These are phyloP conservation scores for Plasmodium gonderi DNA, from an alignment of 169 alveolate genomes.

Conservation along the genomic window DNA sequence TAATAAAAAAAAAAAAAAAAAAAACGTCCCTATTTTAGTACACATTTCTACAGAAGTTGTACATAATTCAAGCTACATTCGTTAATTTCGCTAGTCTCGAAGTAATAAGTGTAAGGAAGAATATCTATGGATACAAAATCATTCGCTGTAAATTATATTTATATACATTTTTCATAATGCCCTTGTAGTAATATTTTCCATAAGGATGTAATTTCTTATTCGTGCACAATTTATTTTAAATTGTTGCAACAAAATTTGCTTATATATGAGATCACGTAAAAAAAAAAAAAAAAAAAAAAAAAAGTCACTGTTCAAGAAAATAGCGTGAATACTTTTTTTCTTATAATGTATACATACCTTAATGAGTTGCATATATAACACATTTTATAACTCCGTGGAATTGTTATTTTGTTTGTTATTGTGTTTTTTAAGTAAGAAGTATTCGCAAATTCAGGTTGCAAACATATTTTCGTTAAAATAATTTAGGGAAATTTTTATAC, in stretches of 20 bases:
- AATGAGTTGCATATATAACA: not conserved
- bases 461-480: not conserved
- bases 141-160: not conserved
- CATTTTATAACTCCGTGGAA: not conserved
- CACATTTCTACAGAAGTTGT: not conserved
- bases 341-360: not conserved
- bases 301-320: not conserved
- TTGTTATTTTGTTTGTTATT: not conserved
- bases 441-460: not conserved
- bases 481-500: not conserved
- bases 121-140: not conserved
- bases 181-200: not conserved
- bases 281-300: not conserved
- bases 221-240: not conserved
- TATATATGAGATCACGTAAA: no score
- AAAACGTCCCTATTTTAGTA: not conserved
- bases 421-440: not conserved
- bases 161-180: not conserved
- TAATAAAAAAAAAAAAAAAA: not conserved
- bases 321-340: not conserved
- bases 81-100: not conserved
- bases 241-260: not conserved
- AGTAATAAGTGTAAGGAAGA: not conserved
- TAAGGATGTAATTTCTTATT: not conserved
- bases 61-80: not conserved